Base-by-base conservation (phyloP, 805 yeast genomes). In the Metschnikowia cerradonensis region DNA sequence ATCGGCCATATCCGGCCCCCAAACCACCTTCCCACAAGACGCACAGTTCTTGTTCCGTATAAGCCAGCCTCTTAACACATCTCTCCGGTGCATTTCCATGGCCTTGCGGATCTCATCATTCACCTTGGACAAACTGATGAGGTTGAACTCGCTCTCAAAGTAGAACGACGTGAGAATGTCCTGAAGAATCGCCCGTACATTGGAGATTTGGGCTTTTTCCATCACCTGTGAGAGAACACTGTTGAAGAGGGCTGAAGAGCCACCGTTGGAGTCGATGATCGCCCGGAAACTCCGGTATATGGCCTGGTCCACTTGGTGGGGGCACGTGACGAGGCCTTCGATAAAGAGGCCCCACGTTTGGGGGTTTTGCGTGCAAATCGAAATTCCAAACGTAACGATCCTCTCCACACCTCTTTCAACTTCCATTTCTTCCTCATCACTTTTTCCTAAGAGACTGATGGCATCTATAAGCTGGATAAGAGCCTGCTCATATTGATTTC, bases 21-120 rank as follows among this genome's bases (percentile, higher is more conserved):
- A 84, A 33, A 90, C 68, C 19, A 71, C 70, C 54, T 82, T 82
- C 1, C 89, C 91, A 66, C 97, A 91, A 0, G 85, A 79, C 34
- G 86, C 86, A 65, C 97, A 91, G 44, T 76, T 80, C 26, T 67
- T 69, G 1, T 75, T 56, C n/a, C 52, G 62, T 3, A 72, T 60
- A 7, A 57, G 43, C 90, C 95, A 86, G 0, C 97, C 97, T 35
- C 69, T 65, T 0, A 72, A 56, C 20, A 78, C 70, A 33, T 73
- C 70, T 2, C 58, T 53, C 11, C 77, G 71, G 10, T 85, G 67
- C 2, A 60, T 55, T 11, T 71, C 61, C 62, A 84, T 67, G 52
- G 78, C 75, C 19, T 67, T 67, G 56, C 70, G 77, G 0, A 85
- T 80, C 30, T 82, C 85, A 20, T 70, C 74, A 54, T 85, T 83